Conservation (phyloP, 2,329 filamentous ascomycete species). For the Monosporascus sp. region DNA sequence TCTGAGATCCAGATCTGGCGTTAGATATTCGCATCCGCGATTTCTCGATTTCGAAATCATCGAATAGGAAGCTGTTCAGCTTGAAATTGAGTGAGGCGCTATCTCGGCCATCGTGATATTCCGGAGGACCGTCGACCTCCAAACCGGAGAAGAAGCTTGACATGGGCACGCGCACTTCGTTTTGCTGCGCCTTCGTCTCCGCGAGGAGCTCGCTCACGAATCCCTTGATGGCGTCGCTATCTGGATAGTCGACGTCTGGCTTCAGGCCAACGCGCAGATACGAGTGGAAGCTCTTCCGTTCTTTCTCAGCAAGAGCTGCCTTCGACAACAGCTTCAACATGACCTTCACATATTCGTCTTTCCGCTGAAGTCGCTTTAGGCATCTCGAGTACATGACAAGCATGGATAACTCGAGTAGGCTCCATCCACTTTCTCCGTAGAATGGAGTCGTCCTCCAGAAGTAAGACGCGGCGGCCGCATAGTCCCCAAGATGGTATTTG, state of each 20-base stretch:
- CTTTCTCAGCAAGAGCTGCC: constrained; percentile 51
- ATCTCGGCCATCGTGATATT: constrained; percentile 67
- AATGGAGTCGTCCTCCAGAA: constrained; percentile 75
- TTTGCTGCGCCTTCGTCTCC: constrained; percentile 38
- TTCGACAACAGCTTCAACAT: constrained; percentile 71
- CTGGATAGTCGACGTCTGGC: constrained; percentile 24
- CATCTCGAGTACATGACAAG: constrained; percentile 82
- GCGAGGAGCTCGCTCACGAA: constrained; percentile 44
- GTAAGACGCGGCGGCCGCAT: constrained; percentile 65
- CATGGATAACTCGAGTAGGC: constrained; percentile 73
- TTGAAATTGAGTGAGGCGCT: constrained; percentile 67
- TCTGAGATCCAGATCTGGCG: constrained; percentile 48
- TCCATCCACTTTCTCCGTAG: constrained; percentile 76
- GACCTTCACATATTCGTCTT: constrained; percentile 74
- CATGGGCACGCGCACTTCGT: constrained; percentile 64
- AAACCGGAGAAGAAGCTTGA: constrained; percentile 69
- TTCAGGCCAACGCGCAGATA: constrained; percentile 30
- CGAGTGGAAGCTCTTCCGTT: constrained; percentile 37
- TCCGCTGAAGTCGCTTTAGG: constrained; percentile 68
- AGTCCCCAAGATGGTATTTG: constrained; percentile 73
- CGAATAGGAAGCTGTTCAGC: constrained; percentile 67
- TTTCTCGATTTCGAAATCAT: constrained; percentile 62
- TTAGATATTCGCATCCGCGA: constrained; percentile 61
- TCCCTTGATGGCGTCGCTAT: constrained; percentile 38
- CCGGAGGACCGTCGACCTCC: constrained; percentile 61